Evolutionary conservation across 1,284 basidiomycete genomes (phyloP).

Genomic region (Ceratorhiza oryzae-sativae): DNA sequence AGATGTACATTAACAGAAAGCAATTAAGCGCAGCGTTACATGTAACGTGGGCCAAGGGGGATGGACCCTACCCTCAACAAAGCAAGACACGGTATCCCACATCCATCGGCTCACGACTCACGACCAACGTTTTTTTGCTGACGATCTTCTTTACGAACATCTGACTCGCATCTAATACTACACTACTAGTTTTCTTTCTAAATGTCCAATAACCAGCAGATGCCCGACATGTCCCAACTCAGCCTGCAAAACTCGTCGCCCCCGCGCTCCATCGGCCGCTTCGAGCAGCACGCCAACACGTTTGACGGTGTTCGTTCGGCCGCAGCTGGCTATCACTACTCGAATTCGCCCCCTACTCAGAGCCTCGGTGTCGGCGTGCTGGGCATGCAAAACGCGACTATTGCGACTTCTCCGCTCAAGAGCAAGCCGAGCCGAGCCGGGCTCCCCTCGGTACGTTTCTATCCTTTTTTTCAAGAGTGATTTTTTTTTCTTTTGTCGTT

Average conservation of each 20-base stretch:
- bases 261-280: constrained; percentile 82
- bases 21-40: constrained; percentile 23
- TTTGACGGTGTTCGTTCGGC: constrained; percentile 62
- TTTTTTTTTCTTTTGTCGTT: constrained; percentile 36
- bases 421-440: constrained; percentile 69
- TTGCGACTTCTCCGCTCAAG: constrained; percentile 72
- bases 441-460: constrained; percentile 65
- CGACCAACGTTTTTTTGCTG: constrained; percentile 28
- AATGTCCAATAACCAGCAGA: constrained; percentile 21
- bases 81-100: constrained; percentile 10
- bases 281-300: constrained; percentile 74
- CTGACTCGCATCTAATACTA: constrained; percentile 3
- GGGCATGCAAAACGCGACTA: constrained; percentile 46
- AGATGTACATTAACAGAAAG: not conserved
- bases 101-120: constrained; percentile 34
- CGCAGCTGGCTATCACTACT: constrained; percentile 66
- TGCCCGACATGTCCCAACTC: constrained; percentile 75
- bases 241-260: constrained; percentile 69
- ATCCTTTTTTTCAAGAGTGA: constrained; percentile 38
- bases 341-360: constrained; percentile 55
- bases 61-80: constrained; percentile 36
- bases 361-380: constrained; percentile 63
- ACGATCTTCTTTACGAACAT: constrained; percentile 34
- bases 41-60: constrained; percentile 31
- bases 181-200: constrained; percentile 1